phyloP scores from a whole-genome alignment of 73 alveolate genomes.

The Paraurostyla sp. region DNA sequence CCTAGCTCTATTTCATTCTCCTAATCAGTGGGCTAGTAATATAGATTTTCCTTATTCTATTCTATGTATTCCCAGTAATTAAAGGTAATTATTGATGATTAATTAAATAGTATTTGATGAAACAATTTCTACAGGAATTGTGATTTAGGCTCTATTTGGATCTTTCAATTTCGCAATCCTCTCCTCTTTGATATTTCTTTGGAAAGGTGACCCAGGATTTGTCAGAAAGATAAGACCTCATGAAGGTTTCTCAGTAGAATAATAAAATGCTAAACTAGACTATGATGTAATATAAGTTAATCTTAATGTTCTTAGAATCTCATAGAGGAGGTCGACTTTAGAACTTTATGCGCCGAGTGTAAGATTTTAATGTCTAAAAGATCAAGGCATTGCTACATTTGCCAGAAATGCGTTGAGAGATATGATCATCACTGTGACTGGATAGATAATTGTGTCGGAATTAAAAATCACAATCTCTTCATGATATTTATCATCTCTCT shows the following conservation, averaged over 20 bases:
- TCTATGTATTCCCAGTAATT: slow-evolving; percentile 38
- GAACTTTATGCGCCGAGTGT: slow-evolving; percentile 87
- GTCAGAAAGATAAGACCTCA: slow-evolving; percentile 28
- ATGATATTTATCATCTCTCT: slow-evolving; percentile 48
- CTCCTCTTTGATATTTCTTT: neutral
- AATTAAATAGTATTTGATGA: slow-evolving; percentile 21
- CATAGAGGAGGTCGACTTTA: slow-evolving; percentile 60
- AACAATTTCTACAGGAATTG: neutral
- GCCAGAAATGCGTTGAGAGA: slow-evolving; percentile 85
- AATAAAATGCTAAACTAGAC: neutral
- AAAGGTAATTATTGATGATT: slow-evolving; percentile 15
- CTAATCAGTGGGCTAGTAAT: neutral
- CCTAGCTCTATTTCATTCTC: neutral
- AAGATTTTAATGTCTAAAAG: slow-evolving; percentile 74
- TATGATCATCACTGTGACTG: slow-evolving; percentile 88
- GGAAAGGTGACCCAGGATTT: slow-evolving; percentile 54
- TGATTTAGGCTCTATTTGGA: neutral
- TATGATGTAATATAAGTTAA: neutral
- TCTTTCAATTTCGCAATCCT: neutral
- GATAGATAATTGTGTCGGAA: slow-evolving; percentile 86
- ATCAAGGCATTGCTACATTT: slow-evolving; percentile 84
- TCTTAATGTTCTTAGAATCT: neutral
- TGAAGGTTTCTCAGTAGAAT: neutral
- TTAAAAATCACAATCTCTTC: slow-evolving; percentile 72
- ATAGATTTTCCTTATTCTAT: neutral